Conservation (phyloP, 257 asterid species). For the Solanum phureja region DNA sequence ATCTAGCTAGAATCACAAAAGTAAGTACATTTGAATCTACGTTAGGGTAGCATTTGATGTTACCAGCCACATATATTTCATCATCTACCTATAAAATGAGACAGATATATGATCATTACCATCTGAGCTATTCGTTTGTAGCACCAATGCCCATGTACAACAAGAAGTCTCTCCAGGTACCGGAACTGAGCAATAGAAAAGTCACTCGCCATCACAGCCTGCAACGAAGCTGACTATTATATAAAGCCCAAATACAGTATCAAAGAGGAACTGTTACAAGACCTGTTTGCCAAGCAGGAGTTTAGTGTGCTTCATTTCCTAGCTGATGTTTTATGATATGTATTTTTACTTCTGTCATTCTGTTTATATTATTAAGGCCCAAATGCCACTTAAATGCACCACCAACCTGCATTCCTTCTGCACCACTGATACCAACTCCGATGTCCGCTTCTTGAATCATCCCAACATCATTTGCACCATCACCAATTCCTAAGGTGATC, state of each 20-base stretch:
- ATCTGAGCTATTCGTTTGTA: constrained; percentile 97
- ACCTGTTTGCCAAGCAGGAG: neutral
- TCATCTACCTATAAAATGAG: neutral
- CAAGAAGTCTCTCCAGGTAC: constrained; percentile 94
- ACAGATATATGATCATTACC: constrained; percentile 35
- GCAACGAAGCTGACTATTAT: constrained; percentile 26
- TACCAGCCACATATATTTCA: neutral
- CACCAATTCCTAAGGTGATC: constrained; percentile 93
- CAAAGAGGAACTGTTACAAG: neutral
- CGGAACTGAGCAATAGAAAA: constrained; percentile 93
- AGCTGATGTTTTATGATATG: neutral
- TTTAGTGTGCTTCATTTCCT: neutral
- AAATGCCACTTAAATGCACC: constrained; percentile 6
- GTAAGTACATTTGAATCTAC: neutral
- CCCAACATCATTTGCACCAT: constrained; percentile 99
- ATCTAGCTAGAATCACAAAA: neutral
- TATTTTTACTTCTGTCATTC: neutral
- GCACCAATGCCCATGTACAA: constrained; percentile 99
- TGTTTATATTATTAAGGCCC: neutral
- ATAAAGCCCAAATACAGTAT: constrained; percentile 15
- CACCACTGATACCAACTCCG: constrained; percentile 99
- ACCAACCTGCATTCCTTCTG: constrained; percentile 99
- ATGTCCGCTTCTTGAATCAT: constrained; percentile 99
- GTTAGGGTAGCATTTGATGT: neutral
- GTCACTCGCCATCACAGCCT: constrained; percentile 99